Base-by-base conservation (phyloP, 495 filamentous ascomycete species). In the Jackrogersella minutella region DNA sequence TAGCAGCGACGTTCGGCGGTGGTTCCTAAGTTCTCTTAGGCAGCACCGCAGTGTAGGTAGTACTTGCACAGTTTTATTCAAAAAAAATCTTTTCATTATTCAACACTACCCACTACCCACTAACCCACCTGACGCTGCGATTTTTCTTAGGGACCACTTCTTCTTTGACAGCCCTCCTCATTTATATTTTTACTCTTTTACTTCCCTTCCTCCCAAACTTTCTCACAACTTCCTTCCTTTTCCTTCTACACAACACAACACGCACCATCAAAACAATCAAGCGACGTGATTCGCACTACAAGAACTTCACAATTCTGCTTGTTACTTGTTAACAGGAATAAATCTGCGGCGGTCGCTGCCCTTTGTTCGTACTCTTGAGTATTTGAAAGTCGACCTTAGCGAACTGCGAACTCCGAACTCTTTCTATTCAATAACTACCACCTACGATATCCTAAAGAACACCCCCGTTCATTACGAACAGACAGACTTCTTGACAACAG, bases 111-210 rank as follows among this genome's bases (percentile, higher is more conserved):
- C 16, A 58, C 52, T 16, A 58, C n/a, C n/a, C n/a, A n/a, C n/a
- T n/a, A n/a, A n/a, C n/a, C n/a, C n/a, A n/a, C n/a, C n/a, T n/a
- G n/a, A n/a, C 52, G 51, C 56, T 41, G 63, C 49, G 55, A 60
- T 44, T 66, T 66, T 40, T 51, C 16, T 41, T 13, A 44, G 40
- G 47, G 21, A 22, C 36, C 44, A 46, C 28, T 58, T 68, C n/a
- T n/a, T 68, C 58, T 63, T 63, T 62, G 47, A 68, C 47, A 54
- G 58, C 66, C 66, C 66, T 54, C 59, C 59, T 68, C 59, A 53
- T 64, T 63, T 59, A 33, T 57, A 40, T 34, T 43, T 19, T 34
- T 31, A 50, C 24, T 59, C 57, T 30, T 31, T 64, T 47, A 26
- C 46, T 69, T 40, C 41, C 34, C 6, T 24, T 31, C 40, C 28